phyloP scores from a whole-genome alignment of 148 eudicot genomes.

The Heliamphora exappendiculata region DNA sequence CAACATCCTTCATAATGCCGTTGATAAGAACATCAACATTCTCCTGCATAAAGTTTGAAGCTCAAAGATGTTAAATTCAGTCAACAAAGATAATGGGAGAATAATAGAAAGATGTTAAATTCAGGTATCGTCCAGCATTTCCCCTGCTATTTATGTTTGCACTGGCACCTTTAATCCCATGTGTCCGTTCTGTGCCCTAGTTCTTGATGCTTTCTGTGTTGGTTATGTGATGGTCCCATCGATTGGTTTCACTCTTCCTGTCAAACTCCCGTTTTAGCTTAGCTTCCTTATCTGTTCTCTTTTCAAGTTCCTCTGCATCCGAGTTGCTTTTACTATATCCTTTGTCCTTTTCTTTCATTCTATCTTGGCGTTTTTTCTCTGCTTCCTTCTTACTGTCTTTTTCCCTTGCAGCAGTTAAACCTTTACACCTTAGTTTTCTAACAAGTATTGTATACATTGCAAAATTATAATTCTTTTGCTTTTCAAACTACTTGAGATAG shows the following conservation, averaged over 20 bases:
- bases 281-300: slow-evolving; percentile 50
- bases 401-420: slow-evolving; percentile 43
- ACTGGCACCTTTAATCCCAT: slow-evolving; percentile 41
- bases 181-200: slow-evolving; percentile 32
- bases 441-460: background rate
- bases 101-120: slow-evolving; percentile 10
- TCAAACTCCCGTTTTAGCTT: slow-evolving; percentile 47
- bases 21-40: slow-evolving; percentile 73
- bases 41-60: slow-evolving; percentile 52
- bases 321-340: slow-evolving; percentile 91
- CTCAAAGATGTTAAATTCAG: background rate
- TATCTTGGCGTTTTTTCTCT: slow-evolving; percentile 73
- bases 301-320: slow-evolving; percentile 76
- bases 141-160: slow-evolving; percentile 47
- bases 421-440: too few species aligned
- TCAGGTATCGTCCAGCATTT: slow-evolving; percentile 73
- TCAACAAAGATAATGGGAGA: background rate
- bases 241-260: slow-evolving; percentile 47
- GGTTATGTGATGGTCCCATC: slow-evolving; percentile 46
- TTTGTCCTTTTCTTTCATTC: slow-evolving; percentile 71
- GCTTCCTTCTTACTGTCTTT: slow-evolving; percentile 62
- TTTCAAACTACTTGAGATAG: too few species aligned
- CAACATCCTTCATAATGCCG: slow-evolving; percentile 72
- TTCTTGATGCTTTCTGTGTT: slow-evolving; percentile 37
- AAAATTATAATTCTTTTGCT: background rate